Base-by-base conservation (phyloP, 2,329 filamentous ascomycete genomes). In the Sclerotinia trifoliorum region DNA sequence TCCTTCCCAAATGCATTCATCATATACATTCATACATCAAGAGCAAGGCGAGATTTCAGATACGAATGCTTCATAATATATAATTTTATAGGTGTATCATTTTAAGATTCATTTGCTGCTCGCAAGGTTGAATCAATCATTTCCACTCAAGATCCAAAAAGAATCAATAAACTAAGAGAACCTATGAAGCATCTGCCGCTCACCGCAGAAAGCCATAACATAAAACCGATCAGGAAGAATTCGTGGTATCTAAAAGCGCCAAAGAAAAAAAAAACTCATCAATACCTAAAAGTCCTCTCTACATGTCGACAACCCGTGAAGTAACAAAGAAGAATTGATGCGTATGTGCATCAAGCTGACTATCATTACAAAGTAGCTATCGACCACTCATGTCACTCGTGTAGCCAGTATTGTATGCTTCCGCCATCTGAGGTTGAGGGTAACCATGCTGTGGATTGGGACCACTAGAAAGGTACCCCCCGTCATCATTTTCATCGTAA, bases 401-500 rank as follows among this genome's bases (percentile, higher is more conserved):
- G 69, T 78, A 78, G 26, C 73, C 75, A 51, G 46, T 7, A 65
- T 73, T 75, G 65, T 75, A 78, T 8, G 67, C 65, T 46, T 77
- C 73, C 32, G 68, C 69, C 73, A 78, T 75, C 68, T 76, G 75
- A 21, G 69, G 55, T 57, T 74, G 74, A 6, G 70, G 72, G 56
- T 74, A 78, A 11, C 71, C 73, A 26, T 76, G 75, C 63, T 75
- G 76, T 48, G 74, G 74, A 35, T 75, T 75, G 15, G 77, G 75
- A 10, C 76, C 76, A 57, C 74, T 75, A 1, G 86, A 88, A 51
- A 89, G 83, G 73, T 90, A 90, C 26, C 90, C 88, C 64, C 85
- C 84, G 69, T 93, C 87, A 65, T 93, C 90, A 19, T 86, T 89
- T 57, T 91, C 89, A 68, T 90, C 90, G 71, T 89, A 91, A 75